Conservation (phyloP, 2,329 filamentous ascomycete species). For the Pseudocercospora crystallina region DNA sequence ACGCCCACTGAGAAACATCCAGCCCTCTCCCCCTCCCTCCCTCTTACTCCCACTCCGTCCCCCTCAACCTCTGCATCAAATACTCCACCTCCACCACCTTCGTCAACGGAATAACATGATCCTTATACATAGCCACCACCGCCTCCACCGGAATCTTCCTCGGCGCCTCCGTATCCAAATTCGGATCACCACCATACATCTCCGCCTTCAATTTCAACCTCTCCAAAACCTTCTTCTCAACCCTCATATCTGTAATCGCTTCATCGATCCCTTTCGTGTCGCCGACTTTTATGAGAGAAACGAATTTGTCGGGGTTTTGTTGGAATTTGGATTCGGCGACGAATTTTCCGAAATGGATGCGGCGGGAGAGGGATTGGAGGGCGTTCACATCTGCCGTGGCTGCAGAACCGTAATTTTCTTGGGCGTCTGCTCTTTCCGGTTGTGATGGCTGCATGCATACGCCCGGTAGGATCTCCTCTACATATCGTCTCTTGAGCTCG, state of each 20-base stretch:
- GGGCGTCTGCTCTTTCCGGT: constrained; percentile 72
- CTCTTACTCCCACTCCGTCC: constrained; percentile 48
- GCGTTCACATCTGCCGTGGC: constrained; percentile 89
- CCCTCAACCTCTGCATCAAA: constrained; percentile 83
- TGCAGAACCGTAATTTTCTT: constrained; percentile 93
- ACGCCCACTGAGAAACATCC: too few species aligned
- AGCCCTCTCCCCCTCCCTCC: too few species aligned
- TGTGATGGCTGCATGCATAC: constrained; percentile 77
- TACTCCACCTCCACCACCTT: constrained; percentile 99
- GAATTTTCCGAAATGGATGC: constrained; percentile 98
- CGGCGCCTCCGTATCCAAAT: constrained; percentile 50
- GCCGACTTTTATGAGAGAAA: constrained; percentile 73
- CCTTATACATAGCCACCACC: constrained; percentile 83
- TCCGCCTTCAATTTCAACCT: constrained; percentile 82
- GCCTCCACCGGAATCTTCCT: constrained; percentile 90
- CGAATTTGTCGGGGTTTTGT: constrained; percentile 77
- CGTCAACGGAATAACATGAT: constrained; percentile 94
- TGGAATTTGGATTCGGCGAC: constrained; percentile 95
- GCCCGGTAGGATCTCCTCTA: constrained; percentile 75
- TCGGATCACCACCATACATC: constrained; percentile 91
- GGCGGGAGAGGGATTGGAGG: constrained; percentile 82
- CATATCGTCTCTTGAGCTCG: constrained; percentile 83
- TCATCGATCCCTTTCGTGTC: constrained; percentile 81
- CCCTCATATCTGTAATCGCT: constrained; percentile 84
- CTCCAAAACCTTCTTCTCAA: constrained; percentile 90